Evolutionary conservation across 495 filamentous ascomycete genomes (phyloP).

Genomic region (Staphylotrichum tortipilum): DNA sequence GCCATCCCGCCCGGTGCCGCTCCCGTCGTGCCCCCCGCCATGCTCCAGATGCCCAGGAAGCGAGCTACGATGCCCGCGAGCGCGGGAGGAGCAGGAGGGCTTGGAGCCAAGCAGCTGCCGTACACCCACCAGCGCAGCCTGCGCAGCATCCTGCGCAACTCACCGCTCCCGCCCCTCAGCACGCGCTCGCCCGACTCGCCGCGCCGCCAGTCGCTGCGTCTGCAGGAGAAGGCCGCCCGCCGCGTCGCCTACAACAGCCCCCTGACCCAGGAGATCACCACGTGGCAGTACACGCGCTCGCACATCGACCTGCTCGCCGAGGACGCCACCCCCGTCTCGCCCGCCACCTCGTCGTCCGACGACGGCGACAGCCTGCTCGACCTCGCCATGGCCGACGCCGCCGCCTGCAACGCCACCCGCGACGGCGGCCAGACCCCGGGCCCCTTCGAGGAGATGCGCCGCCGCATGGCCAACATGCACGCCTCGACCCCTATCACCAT

Average conservation of each 20-base stretch:
- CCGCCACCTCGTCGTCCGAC: slow-evolving; percentile 17
- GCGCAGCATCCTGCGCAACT: slow-evolving; percentile 71
- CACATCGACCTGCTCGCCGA: slow-evolving; percentile 47
- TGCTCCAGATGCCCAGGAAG: slow-evolving; percentile 24
- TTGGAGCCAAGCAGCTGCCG: slow-evolving; percentile 36
- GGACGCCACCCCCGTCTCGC: slow-evolving; percentile 42
- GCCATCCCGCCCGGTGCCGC: not conserved
- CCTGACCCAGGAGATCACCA: slow-evolving; percentile 47
- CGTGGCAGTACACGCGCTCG: slow-evolving; percentile 45
- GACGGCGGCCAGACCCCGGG: slow-evolving; percentile 49
- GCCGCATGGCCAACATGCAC: slow-evolving; percentile 39
- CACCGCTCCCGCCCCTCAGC: slow-evolving; percentile 48
- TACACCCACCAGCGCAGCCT: slow-evolving; percentile 60
- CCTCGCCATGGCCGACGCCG: slow-evolving; percentile 39
- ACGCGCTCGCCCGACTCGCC: slow-evolving; percentile 38
- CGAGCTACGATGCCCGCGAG: slow-evolving; percentile 28
- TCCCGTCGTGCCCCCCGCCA: too few relatives aligned
- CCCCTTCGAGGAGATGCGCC: slow-evolving; percentile 49
- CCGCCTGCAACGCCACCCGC: slow-evolving; percentile 28
- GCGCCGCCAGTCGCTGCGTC: slow-evolving; percentile 37
- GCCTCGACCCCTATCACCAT: slow-evolving; percentile 26
- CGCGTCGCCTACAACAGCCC: slow-evolving; percentile 49
- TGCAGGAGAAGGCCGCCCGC: slow-evolving; percentile 38
- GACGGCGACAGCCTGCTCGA: slow-evolving; percentile 32
- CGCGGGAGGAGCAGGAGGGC: too few relatives aligned